phyloP scores from a whole-genome alignment of 495 filamentous ascomycete genomes.

The Aspergillus homomorphus region DNA sequence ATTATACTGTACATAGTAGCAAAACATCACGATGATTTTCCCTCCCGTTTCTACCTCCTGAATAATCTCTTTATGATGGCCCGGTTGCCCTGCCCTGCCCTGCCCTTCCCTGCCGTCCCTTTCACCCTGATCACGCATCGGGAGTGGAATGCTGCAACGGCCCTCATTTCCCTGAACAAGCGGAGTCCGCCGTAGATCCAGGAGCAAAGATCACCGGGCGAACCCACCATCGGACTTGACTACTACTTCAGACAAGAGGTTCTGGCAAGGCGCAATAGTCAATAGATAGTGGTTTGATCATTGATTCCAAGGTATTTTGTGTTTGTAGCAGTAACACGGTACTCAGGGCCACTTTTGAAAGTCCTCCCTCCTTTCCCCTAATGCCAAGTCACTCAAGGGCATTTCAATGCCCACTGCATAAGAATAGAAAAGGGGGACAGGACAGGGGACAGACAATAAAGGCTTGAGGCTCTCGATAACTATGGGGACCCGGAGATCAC shows the following conservation, averaged over 20 bases:
- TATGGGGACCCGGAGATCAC: not conserved
- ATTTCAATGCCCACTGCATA: not conserved
- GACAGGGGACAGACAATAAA: not conserved
- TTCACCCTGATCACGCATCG: not conserved
- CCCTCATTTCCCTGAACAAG: slow-evolving; percentile 10
- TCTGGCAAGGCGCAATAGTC: slow-evolving; percentile 1
- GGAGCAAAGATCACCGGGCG: slow-evolving; percentile 14
- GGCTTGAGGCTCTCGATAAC: not conserved
- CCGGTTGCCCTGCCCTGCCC: not conserved
- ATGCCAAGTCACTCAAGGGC: no score
- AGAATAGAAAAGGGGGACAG: not conserved
- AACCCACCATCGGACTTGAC: slow-evolving; percentile 8
- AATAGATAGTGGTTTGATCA: not conserved
- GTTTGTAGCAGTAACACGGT: no score
- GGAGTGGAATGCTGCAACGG: not conserved
- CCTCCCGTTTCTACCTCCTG: not conserved
- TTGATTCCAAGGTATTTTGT: no score
- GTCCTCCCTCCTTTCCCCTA: no score
- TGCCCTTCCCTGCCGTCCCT: not conserved
- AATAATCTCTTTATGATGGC: not conserved
- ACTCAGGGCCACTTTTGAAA: no score
- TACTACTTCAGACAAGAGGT: not conserved
- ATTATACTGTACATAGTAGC: not conserved
- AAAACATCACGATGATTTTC: no score
- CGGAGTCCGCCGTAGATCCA: slow-evolving; percentile 18